Conservation (phyloP, 1,139 yeast species). For the Candida sp. region DNA sequence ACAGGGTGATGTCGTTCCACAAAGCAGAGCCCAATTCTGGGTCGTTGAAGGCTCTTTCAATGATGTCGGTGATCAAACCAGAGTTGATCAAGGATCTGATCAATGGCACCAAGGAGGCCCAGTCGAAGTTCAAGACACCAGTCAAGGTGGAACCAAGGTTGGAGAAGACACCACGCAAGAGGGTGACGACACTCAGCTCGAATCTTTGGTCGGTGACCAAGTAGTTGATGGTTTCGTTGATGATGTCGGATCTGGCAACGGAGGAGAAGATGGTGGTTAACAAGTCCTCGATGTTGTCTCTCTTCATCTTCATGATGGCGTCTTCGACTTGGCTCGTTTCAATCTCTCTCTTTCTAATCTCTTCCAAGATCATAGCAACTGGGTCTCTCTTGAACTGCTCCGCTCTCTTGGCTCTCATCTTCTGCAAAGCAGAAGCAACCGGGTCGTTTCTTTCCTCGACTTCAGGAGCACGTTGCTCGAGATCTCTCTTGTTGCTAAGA, state of each 20-base stretch:
- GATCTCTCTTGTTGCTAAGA: constrained; percentile 11
- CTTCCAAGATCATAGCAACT: constrained; percentile 9
- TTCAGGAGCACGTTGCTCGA: background rate
- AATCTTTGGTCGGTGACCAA: constrained; percentile 32
- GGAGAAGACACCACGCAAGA: constrained; percentile 29
- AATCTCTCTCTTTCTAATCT: constrained; percentile 13
- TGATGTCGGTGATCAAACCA: constrained; percentile 28
- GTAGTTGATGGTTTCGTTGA: constrained; percentile 28
- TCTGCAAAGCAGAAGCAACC: background rate
- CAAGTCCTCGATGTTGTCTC: constrained; percentile 39
- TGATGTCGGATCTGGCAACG: constrained; percentile 31
- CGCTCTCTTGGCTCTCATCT: constrained; percentile 6
- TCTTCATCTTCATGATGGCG: constrained; percentile 20
- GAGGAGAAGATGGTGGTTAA: constrained; percentile 34
- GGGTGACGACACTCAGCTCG: constrained; percentile 28
- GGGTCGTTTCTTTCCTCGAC: constrained; percentile 6
- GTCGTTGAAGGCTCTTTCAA: constrained; percentile 30
- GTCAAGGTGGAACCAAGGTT: constrained; percentile 18
- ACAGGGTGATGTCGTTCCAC: constrained; percentile 11
- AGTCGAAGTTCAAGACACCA: constrained; percentile 21
- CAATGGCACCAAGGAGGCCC: constrained; percentile 26
- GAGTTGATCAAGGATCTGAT: constrained; percentile 26
- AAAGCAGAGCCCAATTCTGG: constrained; percentile 26
- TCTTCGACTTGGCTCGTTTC: constrained; percentile 14
- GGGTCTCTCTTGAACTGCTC: constrained; percentile 2